Base-by-base conservation (phyloP, 352 stramenopile species). In the Phytophthora melonis region DNA sequence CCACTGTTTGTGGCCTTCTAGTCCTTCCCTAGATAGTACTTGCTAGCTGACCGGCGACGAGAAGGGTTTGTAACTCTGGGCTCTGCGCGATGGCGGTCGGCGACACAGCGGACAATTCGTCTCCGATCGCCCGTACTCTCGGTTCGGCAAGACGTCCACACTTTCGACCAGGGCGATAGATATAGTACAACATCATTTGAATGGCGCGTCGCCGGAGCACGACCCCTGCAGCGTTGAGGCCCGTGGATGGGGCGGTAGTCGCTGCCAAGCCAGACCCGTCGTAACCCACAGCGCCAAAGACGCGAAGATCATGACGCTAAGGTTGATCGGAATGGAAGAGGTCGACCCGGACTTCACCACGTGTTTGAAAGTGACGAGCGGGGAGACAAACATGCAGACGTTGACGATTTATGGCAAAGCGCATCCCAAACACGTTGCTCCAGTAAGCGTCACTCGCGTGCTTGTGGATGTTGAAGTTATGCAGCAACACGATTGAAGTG, bases 331-430 rank as follows among this genome's bases (percentile, higher is more conserved):
- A 36, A 91, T 87, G 10, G 79, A 87, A 21, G 58, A 41, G 14
- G 77, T 68, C 6, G 74, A 82, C 62, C 85, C 84, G 54, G 70
- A 81, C 18, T 58, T 27, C 9, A 90, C 19, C 8, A 90, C 86
- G 7, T 75, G 63, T 43, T 66, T 68, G 10, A 91, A 55, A 0
- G 70, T 84, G 53, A 54, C 75, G 16, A 93, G 75, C 1, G 85
- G 83, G 0, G 85, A 89, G 32, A 72, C 68, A 50, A 88, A 92
- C 41, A 91, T 62, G 18, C 87, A 56, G 41, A 89, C 45, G n/a
- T 72, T 75, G 30, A 70, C 61, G 50, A 54, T n/a, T n/a, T n/a
- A n/a, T n/a, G n/a, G n/a, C 18, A 27, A 75, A 16, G 69, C 63
- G 43, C 72, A 80, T 52, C 73, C 73, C 11, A n/a, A 77, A 7